Evolutionary conservation across 2,329 filamentous ascomycete species (phyloP).

Genomic region (Diaporthe sp.): DNA sequence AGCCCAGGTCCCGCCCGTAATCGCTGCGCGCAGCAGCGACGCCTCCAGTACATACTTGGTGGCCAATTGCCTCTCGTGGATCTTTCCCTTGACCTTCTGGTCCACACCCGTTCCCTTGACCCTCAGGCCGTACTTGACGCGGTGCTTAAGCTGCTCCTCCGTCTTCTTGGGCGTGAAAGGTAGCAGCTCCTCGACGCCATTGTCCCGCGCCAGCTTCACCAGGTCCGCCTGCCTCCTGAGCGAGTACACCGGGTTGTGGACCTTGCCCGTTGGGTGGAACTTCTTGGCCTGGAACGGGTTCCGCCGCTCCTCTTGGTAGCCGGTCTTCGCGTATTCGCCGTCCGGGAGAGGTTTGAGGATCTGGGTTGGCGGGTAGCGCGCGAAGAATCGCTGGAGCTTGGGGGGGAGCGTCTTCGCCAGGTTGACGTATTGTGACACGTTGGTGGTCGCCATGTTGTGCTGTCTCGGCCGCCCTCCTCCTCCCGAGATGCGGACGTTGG

Average conservation of each 20-base stretch:
- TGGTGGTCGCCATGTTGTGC: constrained; percentile 44
- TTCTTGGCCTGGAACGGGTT: constrained; percentile 89
- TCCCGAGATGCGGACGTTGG: constrained; percentile 41
- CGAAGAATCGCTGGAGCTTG: constrained; percentile 88
- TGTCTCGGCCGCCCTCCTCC: constrained; percentile 40
- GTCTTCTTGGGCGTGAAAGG: constrained; percentile 84
- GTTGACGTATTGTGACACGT: constrained; percentile 59
- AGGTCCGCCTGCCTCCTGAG: constrained; percentile 91
- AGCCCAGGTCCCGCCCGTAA: constrained; percentile 46
- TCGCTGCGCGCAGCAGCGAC: neutral
- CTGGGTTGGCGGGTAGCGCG: constrained; percentile 83
- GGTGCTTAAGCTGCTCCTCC: constrained; percentile 76
- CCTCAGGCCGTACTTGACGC: constrained; percentile 83
- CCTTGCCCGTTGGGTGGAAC: constrained; percentile 83
- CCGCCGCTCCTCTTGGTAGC: constrained; percentile 69
- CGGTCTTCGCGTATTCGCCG: constrained; percentile 55
- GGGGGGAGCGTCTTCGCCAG: constrained; percentile 82
- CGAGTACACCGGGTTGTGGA: constrained; percentile 87
- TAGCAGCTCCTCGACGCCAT: constrained; percentile 85
- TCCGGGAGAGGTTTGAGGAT: constrained; percentile 62
- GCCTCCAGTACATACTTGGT: constrained; percentile 68
- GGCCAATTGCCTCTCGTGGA: constrained; percentile 89
- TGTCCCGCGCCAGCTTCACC: constrained; percentile 84
- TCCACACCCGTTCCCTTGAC: constrained; percentile 95
- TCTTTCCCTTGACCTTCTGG: constrained; percentile 94